Evolutionary conservation across 352 stramenopile species (phyloP).

Genomic region (Aphanomyces euteiches): DNA sequence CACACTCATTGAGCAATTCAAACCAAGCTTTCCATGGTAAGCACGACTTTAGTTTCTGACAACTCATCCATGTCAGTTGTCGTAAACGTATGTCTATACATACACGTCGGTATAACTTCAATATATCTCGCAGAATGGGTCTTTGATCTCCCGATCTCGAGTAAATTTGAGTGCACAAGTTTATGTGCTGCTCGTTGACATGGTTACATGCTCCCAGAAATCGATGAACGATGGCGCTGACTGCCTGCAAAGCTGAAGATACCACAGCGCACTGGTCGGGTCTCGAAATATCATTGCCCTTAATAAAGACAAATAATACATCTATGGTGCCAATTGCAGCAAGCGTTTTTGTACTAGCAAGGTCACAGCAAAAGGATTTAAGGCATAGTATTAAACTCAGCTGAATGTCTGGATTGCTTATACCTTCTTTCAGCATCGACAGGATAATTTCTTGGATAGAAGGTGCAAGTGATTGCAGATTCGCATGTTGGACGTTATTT

Average conservation of each 20-base stretch:
- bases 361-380: too few species aligned
- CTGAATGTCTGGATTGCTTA: too few species aligned
- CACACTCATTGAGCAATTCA: slow-evolving; percentile 4
- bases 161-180: background rate
- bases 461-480: too few species aligned
- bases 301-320: background rate
- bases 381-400: too few species aligned
- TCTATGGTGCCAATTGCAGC: background rate
- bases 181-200: background rate
- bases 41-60: background rate
- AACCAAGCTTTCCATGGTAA: slow-evolving; percentile 22
- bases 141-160: background rate
- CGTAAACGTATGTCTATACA: background rate
- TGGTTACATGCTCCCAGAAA: background rate
- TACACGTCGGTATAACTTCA: background rate
- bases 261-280: too few species aligned
- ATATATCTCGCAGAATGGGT: background rate
- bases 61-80: slow-evolving; percentile 7
- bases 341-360: background rate
- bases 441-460: too few species aligned
- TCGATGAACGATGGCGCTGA: background rate
- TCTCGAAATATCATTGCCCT: too few species aligned
- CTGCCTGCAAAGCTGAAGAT: slow-evolving; percentile 9
- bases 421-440: too few species aligned
- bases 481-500: slow-evolving; percentile 4